phyloP scores from a whole-genome alignment of 371 early-diverging fungal genomes.

The Batkoa obscura region DNA sequence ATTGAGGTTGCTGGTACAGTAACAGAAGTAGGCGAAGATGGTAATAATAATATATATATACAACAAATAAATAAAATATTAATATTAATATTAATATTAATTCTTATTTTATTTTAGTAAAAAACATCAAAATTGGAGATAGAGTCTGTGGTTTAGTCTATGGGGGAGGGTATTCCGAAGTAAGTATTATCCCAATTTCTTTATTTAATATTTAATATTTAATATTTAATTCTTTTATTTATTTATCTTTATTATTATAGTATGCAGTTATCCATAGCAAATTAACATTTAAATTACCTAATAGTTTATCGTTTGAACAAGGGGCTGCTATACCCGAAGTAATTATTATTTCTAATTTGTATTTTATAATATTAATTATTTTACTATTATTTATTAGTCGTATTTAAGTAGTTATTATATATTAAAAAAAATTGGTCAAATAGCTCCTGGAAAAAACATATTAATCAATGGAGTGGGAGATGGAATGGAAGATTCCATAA shows the following conservation, averaged over 20 bases:
- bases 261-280: constrained; percentile 36
- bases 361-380: too few relatives aligned
- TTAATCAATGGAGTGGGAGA: too few relatives aligned
- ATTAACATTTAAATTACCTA: constrained; percentile 39
- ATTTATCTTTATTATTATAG: constrained; percentile 11
- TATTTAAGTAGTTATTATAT: too few relatives aligned
- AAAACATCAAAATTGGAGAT: constrained; percentile 32
- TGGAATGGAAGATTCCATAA: too few relatives aligned
- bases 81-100: background rate
- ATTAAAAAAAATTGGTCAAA: too few relatives aligned
- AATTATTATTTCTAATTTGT: background rate
- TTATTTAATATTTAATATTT: too few relatives aligned
- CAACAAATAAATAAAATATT: too few relatives aligned
- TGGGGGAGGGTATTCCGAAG: constrained; percentile 54
- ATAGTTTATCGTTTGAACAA: constrained; percentile 27
- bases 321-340: constrained; percentile 58
- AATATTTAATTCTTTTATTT: background rate
- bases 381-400: too few relatives aligned
- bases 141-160: constrained; percentile 45
- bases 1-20: constrained; percentile 55
- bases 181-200: constrained; percentile 5
- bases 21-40: constrained; percentile 23
- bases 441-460: too few relatives aligned
- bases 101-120: constrained; percentile 13
- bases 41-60: constrained; percentile 8